Evolutionary conservation across 495 filamentous ascomycete species (phyloP).

Genomic region (Pseudotulostoma volvatum): DNA sequence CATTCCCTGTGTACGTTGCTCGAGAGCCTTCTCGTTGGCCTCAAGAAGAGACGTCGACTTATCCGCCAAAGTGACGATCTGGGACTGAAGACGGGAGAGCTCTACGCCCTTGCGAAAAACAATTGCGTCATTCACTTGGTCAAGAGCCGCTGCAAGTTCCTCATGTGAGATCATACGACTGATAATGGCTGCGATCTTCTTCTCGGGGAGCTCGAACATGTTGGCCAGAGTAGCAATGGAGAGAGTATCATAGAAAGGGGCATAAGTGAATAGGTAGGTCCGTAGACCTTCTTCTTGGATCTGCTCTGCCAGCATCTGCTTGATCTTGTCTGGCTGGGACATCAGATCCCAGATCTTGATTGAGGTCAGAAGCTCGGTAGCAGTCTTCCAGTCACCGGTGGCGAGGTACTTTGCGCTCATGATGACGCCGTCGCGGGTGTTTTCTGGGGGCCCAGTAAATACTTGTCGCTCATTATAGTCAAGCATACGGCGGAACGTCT

Average conservation of each 20-base stretch:
- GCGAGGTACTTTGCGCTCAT: slow-evolving; percentile 93
- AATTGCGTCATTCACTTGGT: slow-evolving; percentile 94
- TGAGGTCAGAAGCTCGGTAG: slow-evolving; percentile 73
- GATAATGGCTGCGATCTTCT: slow-evolving; percentile 85
- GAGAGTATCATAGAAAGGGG: slow-evolving; percentile 96
- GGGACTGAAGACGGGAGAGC: slow-evolving; percentile 83
- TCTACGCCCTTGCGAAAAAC: slow-evolving; percentile 99
- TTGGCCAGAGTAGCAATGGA: slow-evolving; percentile 63
- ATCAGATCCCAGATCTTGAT: slow-evolving; percentile 99
- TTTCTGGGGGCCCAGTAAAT: slow-evolving; percentile 95
- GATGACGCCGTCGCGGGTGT: slow-evolving; percentile 97
- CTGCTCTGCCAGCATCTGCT: slow-evolving; percentile 89
- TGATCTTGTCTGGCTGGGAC: slow-evolving; percentile 71
- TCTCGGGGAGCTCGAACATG: slow-evolving; percentile 89
- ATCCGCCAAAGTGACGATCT: slow-evolving; percentile 85
- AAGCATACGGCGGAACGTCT: slow-evolving; percentile 96
- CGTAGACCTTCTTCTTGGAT: slow-evolving; percentile 96
- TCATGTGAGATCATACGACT: slow-evolving; percentile 99
- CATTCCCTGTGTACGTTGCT: slow-evolving; percentile 90
- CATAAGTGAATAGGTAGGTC: slow-evolving; percentile 99
- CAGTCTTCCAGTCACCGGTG: slow-evolving; percentile 96
- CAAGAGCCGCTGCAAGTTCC: slow-evolving; percentile 85
- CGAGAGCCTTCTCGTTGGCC: slow-evolving; percentile 88
- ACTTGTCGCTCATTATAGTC: slow-evolving; percentile 99
- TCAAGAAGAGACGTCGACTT: slow-evolving; percentile 93